Evolutionary conservation across 495 filamentous ascomycete species (phyloP), one percentile per base, ranked within the genome.

Genomic region (Hamigera avellanea): DNA sequence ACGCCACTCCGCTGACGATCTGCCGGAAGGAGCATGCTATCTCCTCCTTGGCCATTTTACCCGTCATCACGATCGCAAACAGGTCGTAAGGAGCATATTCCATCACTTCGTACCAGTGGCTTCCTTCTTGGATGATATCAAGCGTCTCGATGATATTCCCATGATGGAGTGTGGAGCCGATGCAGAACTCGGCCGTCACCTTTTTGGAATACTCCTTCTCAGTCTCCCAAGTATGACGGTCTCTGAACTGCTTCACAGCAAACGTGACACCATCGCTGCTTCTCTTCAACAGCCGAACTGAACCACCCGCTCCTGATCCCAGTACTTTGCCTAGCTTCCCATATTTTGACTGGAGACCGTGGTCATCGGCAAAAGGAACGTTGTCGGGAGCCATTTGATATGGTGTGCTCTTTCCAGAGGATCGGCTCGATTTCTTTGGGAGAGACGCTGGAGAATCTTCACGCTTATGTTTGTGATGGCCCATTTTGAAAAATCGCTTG

Each of bases 51-150:
- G 73, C 73, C 91, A 99, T 99, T 61, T 91, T 96, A 13, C 91
- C 91, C 0, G 91, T 96, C 91, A 99, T 99, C 43, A 99, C 91
- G 42, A 93, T 93, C 16, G 91, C 91, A 56, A 99, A 99, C 12
- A 99, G 69, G 59, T 99, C 91, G 48, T 64, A 99, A 4, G 91
- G 91, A n/a, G 87, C 93, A 54, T 93, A 96, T 53, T 99, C 91
- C 91, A 99, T 99, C 19, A 99, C 91, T 53, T 94, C 93, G 56
- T 93, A 99, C 88, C 91, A 99, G 43, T 81, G 84, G 18, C 75
- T 79, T 55, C 86, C 89, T 66, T 99, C 91, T 41, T 95, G 81
- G 12, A 99, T 77, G 43, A 99, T 94, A 55, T 99, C 91, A 25
- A 99, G 69, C 7, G 91, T 95, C 56, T 96, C 91, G 50, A 99